Base-by-base conservation (phyloP, 805 yeast genomes). In the Candida schatavii region DNA sequence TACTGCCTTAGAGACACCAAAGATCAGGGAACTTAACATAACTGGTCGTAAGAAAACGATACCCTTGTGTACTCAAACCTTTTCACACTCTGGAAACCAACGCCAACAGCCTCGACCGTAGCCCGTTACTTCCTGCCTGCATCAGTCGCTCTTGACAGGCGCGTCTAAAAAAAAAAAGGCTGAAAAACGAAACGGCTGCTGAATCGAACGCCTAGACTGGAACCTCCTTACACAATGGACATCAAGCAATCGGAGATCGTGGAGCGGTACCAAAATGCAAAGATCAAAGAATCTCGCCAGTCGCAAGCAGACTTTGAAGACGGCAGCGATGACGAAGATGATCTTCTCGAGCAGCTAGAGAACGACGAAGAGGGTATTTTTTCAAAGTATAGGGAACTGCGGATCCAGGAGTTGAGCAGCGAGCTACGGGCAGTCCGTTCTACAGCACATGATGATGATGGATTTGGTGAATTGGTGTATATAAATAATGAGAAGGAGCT, bases 331-430 rank as follows among this genome's bases (percentile, higher is more conserved):
- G 61, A 36, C 18, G 35, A 31, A 11, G 38, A 78, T 20, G 77
- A 72, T 25, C 70, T 77, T 25, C 56, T 79, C 29, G 83, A 77
- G 36, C 60, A 67, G 20, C 74, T 81, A 30, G 79, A 80, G 30
- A 77, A 74, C 27, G 64, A 61, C 15, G 70, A 68, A 17, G 81
- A 77, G 34, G 56, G 51, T 4, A 50, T 57, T n/a, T 51, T 76
- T 25, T 56, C 67, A 2, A 67, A 62, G 17, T 83, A 81, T 52
- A 67, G 93, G 58, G 91, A 83, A 51, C 69, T 70, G 48, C 66
- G 95, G 26, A 63, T 85, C 39, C 75, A 80, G 42, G 80, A 84
- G 49, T 61, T 84, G 26, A 66, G 76, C 1, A 51, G 57, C 25
- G 74, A 75, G 55, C 64, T 60, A 64, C 69, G 60, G 45, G 53